Conservation (phyloP, 306 rosid species). For the Medicago truncatula region DNA sequence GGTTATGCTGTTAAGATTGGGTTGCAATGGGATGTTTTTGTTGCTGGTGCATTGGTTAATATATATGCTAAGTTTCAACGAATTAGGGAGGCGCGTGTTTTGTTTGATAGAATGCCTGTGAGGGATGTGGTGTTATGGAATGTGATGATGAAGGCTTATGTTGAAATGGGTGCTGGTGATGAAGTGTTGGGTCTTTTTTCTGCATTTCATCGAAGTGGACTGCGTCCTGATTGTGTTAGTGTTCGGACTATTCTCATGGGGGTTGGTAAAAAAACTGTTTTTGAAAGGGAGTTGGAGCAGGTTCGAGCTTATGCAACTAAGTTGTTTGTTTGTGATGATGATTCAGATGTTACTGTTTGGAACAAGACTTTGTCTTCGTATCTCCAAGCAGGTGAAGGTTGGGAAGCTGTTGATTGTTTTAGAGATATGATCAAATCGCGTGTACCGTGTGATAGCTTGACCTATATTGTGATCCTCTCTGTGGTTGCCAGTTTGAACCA, state of each 20-base stretch:
- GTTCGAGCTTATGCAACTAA: slow-evolving; percentile 68
- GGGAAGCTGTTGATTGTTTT: slow-evolving; percentile 65
- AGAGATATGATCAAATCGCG: slow-evolving; percentile 51
- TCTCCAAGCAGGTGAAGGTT: slow-evolving; percentile 56
- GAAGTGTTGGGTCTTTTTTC: slow-evolving; percentile 63
- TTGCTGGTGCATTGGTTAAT: slow-evolving; percentile 75
- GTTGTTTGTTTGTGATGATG: slow-evolving; percentile 42
- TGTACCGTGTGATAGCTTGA: slow-evolving; percentile 56
- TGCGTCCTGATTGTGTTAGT: slow-evolving; percentile 57
- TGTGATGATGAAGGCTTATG: slow-evolving; percentile 76
- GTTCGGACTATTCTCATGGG: slow-evolving; percentile 58
- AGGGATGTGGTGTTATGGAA: slow-evolving; percentile 81
- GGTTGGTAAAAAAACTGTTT: slow-evolving; percentile 41
- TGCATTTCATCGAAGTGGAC: slow-evolving; percentile 63
- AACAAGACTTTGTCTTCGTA: slow-evolving; percentile 63
- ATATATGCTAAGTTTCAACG: slow-evolving; percentile 60
- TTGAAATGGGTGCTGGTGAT: slow-evolving; percentile 52
- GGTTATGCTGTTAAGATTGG: slow-evolving; percentile 76
- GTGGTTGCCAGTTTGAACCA: slow-evolving; percentile 49
- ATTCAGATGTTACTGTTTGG: slow-evolving; percentile 59
- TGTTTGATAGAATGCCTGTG: slow-evolving; percentile 73
- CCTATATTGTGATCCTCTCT: slow-evolving; percentile 59
- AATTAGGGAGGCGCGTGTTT: slow-evolving; percentile 62
- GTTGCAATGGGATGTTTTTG: slow-evolving; percentile 66
- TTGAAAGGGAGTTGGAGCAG: slow-evolving; percentile 61